These are phyloP conservation scores for Suillus brevipes DNA, from an alignment of 768 basidiomycete genomes.

Conservation along the genomic window DNA sequence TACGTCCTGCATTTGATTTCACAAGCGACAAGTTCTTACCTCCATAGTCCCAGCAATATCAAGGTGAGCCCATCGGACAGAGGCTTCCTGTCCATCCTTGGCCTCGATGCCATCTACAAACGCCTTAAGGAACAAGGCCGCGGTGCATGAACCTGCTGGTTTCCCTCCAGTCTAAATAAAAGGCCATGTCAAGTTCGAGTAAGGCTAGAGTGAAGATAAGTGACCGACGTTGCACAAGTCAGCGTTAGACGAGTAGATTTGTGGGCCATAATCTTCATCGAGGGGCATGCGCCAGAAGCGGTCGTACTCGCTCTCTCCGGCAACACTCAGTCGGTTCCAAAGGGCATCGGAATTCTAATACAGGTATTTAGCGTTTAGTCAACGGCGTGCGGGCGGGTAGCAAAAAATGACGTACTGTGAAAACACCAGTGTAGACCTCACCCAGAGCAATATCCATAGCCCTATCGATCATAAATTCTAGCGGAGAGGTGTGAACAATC, in stretches of 20 bases:
- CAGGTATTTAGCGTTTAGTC: not conserved
- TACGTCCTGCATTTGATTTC: conserved; percentile 29
- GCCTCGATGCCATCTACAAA: conserved; percentile 77
- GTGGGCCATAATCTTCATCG: conserved; percentile 75
- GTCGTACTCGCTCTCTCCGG: conserved; percentile 76
- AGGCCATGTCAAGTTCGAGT: conserved; percentile 1
- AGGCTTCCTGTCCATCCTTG: conserved; percentile 52
- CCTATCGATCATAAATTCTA: conserved; percentile 35
- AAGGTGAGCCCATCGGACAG: conserved; percentile 81
- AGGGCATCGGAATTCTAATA: conserved; percentile 69
- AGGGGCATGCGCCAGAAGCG: conserved; percentile 91
- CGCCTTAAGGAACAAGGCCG: conserved; percentile 83
- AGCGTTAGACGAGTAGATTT: conserved; percentile 76
- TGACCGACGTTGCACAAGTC: conserved; percentile 64
- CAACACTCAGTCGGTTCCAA: conserved; percentile 66
- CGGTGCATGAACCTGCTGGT: conserved; percentile 72
- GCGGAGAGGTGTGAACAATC: not conserved
- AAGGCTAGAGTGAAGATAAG: not conserved
- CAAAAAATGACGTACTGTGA: conserved; percentile 49
- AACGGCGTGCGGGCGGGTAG: not conserved
- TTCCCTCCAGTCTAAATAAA: conserved; percentile 63
- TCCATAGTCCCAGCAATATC: conserved; percentile 85
- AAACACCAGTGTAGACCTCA: conserved; percentile 76
- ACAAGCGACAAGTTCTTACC: conserved; percentile 36
- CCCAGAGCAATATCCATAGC: conserved; percentile 76